Percentiles rank a stretch among this genome's conserved stretches.
Conservation (phyloP, 2,329 filamentous ascomycete genomes). For the Septoria linicola region DNA sequence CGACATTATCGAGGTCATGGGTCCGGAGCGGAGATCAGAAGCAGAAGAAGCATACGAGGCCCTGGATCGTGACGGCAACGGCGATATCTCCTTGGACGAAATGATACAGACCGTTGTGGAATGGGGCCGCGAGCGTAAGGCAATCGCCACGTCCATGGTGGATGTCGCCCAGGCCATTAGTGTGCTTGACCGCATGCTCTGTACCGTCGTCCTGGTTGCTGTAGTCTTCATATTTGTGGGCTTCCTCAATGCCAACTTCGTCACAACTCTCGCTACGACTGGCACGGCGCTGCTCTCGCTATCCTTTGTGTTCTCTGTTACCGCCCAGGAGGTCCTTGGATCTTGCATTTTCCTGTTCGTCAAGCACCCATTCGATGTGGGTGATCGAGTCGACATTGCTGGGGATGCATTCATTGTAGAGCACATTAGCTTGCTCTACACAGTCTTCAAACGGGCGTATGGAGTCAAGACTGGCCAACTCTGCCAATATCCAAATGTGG, state of each 20-base stretch:
- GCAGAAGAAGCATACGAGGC: conserved; percentile 81
- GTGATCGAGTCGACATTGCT: conserved; percentile 82
- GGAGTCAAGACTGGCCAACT: conserved; percentile 66
- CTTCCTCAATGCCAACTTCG: conserved; percentile 83
- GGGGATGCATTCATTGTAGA: conserved; percentile 75
- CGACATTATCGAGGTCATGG: conserved; percentile 85
- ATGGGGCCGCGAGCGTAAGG: conserved; percentile 80
- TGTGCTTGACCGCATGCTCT: conserved; percentile 82
- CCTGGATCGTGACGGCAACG: conserved; percentile 84
- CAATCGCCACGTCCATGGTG: conserved; percentile 90
- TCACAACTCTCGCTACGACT: conserved; percentile 81
- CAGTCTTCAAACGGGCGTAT: conserved; percentile 80
- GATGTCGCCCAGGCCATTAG: conserved; percentile 93
- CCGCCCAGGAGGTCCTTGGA: conserved; percentile 91
- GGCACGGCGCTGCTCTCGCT: conserved; percentile 89
- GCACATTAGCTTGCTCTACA: conserved; percentile 90
- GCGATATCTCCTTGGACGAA: conserved; percentile 91
- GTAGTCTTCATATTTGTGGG: conserved; percentile 65
- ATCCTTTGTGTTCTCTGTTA: conserved; percentile 94
- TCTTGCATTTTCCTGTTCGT: conserved; percentile 98
- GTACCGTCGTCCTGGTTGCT: conserved; percentile 76
- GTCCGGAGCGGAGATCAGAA: conserved; percentile 67
- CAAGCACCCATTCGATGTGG: conserved; percentile 96
- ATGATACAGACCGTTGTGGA: conserved; percentile 87
- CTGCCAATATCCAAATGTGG: conserved; percentile 82